A percentile compares a stretch with the other conserved stretches of the same genome.
Conservation (phyloP, 2,329 filamentous ascomycete species). For the Diaporthe vaccinii region DNA sequence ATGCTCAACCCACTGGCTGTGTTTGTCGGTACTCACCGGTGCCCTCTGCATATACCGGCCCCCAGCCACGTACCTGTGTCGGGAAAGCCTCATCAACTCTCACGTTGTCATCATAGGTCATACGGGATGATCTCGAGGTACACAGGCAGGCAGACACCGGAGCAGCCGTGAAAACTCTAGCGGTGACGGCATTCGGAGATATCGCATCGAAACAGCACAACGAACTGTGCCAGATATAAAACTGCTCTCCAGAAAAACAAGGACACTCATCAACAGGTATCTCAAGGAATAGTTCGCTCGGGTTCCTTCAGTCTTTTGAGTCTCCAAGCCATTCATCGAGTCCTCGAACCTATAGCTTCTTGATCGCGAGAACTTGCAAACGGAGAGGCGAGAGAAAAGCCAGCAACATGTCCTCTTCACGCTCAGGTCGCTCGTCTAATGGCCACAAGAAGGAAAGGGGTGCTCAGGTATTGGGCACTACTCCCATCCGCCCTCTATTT, state of each 20-base stretch:
- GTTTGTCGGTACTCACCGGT: constrained; percentile 9
- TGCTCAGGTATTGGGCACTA: constrained; percentile 32
- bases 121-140: constrained; percentile 15
- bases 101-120: constrained; percentile 30
- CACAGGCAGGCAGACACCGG: constrained; percentile 7
- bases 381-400: not conserved
- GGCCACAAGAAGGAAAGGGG: constrained; percentile 37
- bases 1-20: not conserved
- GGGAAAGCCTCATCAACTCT: constrained; percentile 9
- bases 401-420: constrained; percentile 39
- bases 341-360: not conserved
- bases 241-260: not conserved
- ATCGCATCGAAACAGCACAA: not conserved
- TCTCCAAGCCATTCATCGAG: not conserved
- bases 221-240: constrained; percentile 17
- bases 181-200: not conserved
- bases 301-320: not conserved
- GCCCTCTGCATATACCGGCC: not conserved
- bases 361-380: not conserved
- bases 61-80: constrained; percentile 26
- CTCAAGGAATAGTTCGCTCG: not conserved
- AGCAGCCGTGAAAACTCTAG: constrained; percentile 8
- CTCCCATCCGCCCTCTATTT: not conserved
- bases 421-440: constrained; percentile 33
- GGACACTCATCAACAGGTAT: not conserved